Base-by-base conservation (phyloP, 306 rosid genomes). In the Sicyos edulis region DNA sequence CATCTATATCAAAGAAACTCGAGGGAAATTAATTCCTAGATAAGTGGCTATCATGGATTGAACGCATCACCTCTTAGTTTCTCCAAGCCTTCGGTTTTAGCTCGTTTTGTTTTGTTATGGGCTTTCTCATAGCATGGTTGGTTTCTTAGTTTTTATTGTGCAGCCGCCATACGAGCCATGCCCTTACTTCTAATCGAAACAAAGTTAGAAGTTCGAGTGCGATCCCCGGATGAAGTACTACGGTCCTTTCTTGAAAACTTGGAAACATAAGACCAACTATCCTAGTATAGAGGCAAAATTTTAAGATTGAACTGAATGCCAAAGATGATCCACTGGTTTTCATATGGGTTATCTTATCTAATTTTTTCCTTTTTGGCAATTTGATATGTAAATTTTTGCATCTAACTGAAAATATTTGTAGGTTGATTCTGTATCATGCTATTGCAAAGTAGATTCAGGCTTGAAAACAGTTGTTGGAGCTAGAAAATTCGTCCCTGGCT, bases 371-470 rank as follows among this genome's bases (percentile, higher is more conserved):
- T 32, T 40, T 68, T 58, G 34, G 52, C 10, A 4, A 44, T 42
- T 20, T 2, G 54, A 29, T n/a, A 8, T 16, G 47, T 52, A 51
- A 65, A 22, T 14, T 65, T 50, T 76, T 64, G 77, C 64, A 61
- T 74, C 80, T 86, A 77, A 87, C 83, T 12, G 55, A 61, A n/a
- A 82, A 63, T 14, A 22, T 78, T 77, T 73, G 34, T 87, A 95
- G 99, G 99, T 95, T 80, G 99, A 95, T 77, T 95, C 97, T 16
- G 96, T 95, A 32, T 95, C 97, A 20, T 95, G 99, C 83, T 95
- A 91, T 78, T 95, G 99, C 83, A 95, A 86, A 87, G 99, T 95
- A 76, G 99, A 95, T 77, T 82, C 96, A 21, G 89, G 99, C 70
- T 79, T 95, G 78, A 95, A 95, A 84, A 88, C 99, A 44, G 99